Evolutionary conservation across 805 yeast genomes (phyloP), one percentile per base, ranked within the genome.

Genomic region (Grigorovia yakushimaensis): DNA sequence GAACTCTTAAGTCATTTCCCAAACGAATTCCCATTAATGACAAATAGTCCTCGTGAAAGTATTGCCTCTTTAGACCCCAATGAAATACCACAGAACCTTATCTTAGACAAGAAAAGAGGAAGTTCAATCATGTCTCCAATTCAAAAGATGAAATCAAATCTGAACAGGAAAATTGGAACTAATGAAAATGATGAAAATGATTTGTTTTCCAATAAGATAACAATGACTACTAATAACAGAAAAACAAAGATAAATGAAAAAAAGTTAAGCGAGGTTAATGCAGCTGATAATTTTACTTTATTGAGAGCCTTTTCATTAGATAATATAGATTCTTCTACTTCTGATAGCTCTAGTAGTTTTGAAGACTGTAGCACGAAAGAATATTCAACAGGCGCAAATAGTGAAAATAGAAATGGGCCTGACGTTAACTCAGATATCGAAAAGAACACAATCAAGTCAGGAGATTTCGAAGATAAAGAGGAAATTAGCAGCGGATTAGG

Each of bases 21-120:
- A 21, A 42, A 35, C 21, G 38, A 42, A 13, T 50, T 52, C 17
- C 61, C 61, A 1, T 51, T 55, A 5, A 52, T 57, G 17, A 54
- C 52, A 44, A 53, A 60, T 6, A 55, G 57, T 10, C 60, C 62
- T 4, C 51, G 62, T 21, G 62, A 53, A 41, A 57, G 63, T 43
- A 53, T 53, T 27, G 52, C 54, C 21, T 61, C 64, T 1, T 44
- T 52, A 7, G 59, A 55, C 1, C 55, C 64, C 4, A 35, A 51
- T 4, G 50, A 47, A n/a, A 51, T 49, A 21, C 55, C 62, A 1
- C 42, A 50, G 1, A 43, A 44, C 7, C 37, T 42, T n/a, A 44
- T 46, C 20, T 49, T 44, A 4, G 48, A 49, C 36, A 46, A 43
- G 19, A 50, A 47, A 39, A 48, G 41, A 33, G 46, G 59, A 2